Percentiles rank a stretch among this genome's conserved stretches.
Evolutionary conservation across 495 filamentous ascomycete species (phyloP).

Genomic region (Margaritispora aquatica): DNA sequence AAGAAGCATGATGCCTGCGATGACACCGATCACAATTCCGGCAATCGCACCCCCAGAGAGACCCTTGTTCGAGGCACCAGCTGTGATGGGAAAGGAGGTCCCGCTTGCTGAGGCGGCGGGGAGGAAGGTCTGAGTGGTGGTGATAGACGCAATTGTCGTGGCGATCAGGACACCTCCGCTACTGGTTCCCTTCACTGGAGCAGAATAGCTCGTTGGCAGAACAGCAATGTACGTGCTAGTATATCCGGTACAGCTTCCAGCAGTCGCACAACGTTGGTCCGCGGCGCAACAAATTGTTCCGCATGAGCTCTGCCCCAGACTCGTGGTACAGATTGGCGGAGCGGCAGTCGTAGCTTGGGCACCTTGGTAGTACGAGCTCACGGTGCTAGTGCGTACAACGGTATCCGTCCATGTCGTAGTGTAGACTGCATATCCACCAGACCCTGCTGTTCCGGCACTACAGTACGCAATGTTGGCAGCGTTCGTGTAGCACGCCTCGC

Average conservation of each 20-base stretch:
- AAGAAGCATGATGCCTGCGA: conserved; percentile 69
- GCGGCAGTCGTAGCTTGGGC: conserved; percentile 38
- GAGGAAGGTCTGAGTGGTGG: conserved; percentile 20
- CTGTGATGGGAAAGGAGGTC: conserved; percentile 13
- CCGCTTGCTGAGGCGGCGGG: conserved; percentile 16
- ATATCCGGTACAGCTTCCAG: conserved; percentile 41
- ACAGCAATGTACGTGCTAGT: conserved; percentile 26
- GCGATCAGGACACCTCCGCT: conserved; percentile 36
- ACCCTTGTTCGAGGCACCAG: conserved; percentile 38
- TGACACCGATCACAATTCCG: conserved; percentile 85
- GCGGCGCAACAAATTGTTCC: conserved; percentile 69
- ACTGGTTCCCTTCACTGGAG: conserved; percentile 64
- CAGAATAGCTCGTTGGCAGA: conserved; percentile 32
- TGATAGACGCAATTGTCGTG: conserved; percentile 27
- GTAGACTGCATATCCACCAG: conserved; percentile 49
- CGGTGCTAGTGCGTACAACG: conserved; percentile 59
- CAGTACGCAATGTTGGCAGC: conserved; percentile 29
- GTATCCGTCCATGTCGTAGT: conserved; percentile 70
- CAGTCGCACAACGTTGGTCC: conserved; percentile 57
- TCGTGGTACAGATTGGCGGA: conserved; percentile 42
- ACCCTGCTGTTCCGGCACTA: conserved; percentile 20
- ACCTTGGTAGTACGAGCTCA: conserved; percentile 45
- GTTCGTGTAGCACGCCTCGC: conserved; percentile 59
- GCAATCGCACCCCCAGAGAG: conserved; percentile 84
- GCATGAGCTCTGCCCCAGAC: conserved; percentile 58